Conservation (phyloP, 2,329 filamentous ascomycete genomes). For the Periglandula ipomoeae region DNA sequence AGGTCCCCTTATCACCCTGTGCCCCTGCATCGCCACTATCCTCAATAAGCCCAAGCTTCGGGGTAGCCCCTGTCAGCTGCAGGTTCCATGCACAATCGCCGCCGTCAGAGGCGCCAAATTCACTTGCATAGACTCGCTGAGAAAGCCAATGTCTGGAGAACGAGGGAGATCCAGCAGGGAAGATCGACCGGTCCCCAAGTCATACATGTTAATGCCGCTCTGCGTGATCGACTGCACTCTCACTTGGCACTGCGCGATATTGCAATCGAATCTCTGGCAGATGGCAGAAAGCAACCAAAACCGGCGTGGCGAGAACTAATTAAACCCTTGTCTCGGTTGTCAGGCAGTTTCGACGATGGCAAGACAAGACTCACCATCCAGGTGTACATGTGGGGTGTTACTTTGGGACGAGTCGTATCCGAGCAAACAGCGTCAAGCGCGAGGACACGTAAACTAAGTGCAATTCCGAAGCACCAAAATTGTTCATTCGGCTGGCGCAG, state of each 20-base stretch:
- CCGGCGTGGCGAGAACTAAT: neutral
- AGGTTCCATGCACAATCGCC: neutral
- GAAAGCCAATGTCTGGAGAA: neutral
- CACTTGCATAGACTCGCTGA: neutral
- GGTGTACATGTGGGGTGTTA: neutral
- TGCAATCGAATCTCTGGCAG: neutral
- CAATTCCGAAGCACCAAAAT: neutral
- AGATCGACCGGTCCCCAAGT: no score
- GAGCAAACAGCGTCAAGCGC: neutral
- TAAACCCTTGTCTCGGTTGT: neutral
- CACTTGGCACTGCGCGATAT: no score
- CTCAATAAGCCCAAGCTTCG: neutral
- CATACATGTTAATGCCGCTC: no score
- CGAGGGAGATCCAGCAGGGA: no score
- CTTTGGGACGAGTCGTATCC: neutral
- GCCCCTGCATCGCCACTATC: neutral
- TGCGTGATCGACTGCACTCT: no score
- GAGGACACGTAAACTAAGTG: no score
- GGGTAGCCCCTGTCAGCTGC: neutral
- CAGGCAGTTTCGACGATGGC: neutral
- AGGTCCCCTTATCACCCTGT: neutral
- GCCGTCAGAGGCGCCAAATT: neutral
- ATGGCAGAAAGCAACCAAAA: neutral
- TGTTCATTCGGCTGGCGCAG: neutral
- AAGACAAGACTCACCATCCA: conserved; percentile 1